A percentile compares a stretch with the other conserved stretches of the same genome.
phyloP scores from a whole-genome alignment of 176 grass and related monocot genomes.

The Zoysia pacifica region DNA sequence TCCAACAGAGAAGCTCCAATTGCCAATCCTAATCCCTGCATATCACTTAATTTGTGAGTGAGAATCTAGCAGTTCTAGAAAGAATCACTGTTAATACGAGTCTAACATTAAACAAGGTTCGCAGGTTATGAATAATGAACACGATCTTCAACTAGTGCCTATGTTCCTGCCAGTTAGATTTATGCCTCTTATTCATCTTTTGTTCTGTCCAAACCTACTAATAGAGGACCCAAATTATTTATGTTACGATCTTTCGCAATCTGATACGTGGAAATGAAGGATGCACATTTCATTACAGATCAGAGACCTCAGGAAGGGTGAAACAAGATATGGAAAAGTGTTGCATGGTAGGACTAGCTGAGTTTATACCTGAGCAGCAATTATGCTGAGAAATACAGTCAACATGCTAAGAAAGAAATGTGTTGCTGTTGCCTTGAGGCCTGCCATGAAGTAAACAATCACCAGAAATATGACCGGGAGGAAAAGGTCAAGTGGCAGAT shows the following conservation, averaged over 20 bases:
- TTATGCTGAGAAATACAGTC: conserved; percentile 89
- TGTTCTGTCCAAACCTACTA: background rate
- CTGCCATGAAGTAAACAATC: conserved; percentile 98
- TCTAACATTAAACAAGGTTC: conserved; percentile 3
- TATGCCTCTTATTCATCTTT: background rate
- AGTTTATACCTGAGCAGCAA: conserved; percentile 85
- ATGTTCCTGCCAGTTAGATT: no score
- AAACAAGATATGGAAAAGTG: conserved; percentile 8
- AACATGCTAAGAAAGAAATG: conserved; percentile 82
- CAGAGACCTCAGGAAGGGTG: background rate
- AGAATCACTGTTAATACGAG: background rate
- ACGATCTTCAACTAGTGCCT: background rate
- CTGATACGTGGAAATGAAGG: background rate
- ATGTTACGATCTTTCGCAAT: background rate
- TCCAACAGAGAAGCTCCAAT: conserved; percentile 88
- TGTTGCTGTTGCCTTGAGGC: conserved; percentile 60
- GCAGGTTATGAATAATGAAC: background rate
- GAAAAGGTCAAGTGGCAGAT: conserved; percentile 94
- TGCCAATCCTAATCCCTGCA: conserved; percentile 78
- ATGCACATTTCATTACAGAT: background rate
- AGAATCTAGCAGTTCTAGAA: background rate
- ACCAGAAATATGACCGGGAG: conserved; percentile 89
- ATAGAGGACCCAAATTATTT: background rate
- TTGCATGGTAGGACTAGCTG: background rate
- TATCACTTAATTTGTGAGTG: conserved; percentile 7